Base-by-base conservation (phyloP, 202 grass and related monocot species). In the Elaeis oleifera region DNA sequence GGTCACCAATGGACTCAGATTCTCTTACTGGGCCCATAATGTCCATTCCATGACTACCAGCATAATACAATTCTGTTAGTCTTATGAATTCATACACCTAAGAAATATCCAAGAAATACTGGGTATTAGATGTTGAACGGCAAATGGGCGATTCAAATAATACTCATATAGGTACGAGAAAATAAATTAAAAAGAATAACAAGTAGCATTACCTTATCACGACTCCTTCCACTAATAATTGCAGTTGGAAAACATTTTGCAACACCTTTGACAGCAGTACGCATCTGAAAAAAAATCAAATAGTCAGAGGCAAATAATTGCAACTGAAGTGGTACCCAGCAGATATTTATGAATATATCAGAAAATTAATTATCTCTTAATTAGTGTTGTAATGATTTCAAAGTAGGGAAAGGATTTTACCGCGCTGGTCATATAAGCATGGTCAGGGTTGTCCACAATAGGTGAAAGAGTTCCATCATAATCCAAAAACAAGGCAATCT, bases 11-110 rank as follows among this genome's bases (percentile, higher is more conserved):
- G n/a, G 73, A 62, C 15, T 88, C 68, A 51, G 69, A 63, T 61
- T 74, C 80, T 53, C 76, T 71, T 55, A 85, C 57, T 70, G 91
- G 91, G 5, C 87, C 81, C 87, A 96, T 88, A 55, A 96, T 96
- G 56, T 96, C 91, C 91, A 96, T 96, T 65, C 91, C 91, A 61
- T 96, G 91, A 75, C 91, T 96, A 63, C 91, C 91, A 24, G 91
- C 91, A 0, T 96, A 96, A 71, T 83, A 81, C 21, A 96, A 68
- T 74, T 96, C 91, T 23, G 82, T 78, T 79, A 96, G 77, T 59
- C 89, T 86, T 57, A 97, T 87, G 81, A 97, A 97, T 58, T 92
- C 74, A 85, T 77, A 97, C 60, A 97, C 92, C 92, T 97, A 75
- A 13, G 48, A 51, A 71, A 70, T 44, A 44, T 44, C 9, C 36